phyloP scores from a whole-genome alignment of 345 rosid genomes.

The Corchorus olitorius region DNA sequence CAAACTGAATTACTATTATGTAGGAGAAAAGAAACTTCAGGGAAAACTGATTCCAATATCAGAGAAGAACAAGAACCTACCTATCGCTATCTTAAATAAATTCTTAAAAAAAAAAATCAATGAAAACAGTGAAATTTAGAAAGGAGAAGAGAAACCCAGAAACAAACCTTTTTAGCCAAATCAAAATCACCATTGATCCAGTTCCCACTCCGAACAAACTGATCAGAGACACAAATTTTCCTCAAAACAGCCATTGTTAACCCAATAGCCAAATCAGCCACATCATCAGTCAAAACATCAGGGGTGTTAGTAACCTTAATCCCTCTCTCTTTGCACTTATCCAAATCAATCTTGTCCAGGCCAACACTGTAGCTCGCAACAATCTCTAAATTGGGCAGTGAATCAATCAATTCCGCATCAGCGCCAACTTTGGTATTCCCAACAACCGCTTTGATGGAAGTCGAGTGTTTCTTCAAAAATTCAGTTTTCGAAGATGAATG shows the following conservation, averaged over 20 bases:
- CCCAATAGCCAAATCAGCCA: constrained; percentile 85
- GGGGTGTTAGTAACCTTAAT: constrained; percentile 86
- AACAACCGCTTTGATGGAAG: constrained; percentile 75
- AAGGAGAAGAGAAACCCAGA: constrained; percentile 13
- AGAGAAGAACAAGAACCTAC: background rate
- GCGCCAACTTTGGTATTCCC: constrained; percentile 61
- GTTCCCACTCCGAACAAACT: constrained; percentile 63
- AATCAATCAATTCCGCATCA: constrained; percentile 65
- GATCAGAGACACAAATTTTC: constrained; percentile 65
- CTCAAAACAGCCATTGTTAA: constrained; percentile 70
- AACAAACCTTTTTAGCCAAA: constrained; percentile 73
- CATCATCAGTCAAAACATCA: constrained; percentile 83
- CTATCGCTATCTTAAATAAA: background rate
- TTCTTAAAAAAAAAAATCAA: background rate
- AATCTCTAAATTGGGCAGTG: constrained; percentile 73
- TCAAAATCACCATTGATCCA: constrained; percentile 70
- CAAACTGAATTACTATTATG: background rate
- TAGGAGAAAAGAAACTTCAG: background rate
- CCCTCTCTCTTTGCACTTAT: constrained; percentile 66
- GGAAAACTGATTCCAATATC: background rate
- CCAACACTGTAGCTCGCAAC: constrained; percentile 81
- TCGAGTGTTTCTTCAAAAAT: constrained; percentile 37
- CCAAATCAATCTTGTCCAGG: constrained; percentile 79
- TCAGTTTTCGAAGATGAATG: constrained; percentile 7
- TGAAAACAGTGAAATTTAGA: background rate